These are phyloP conservation scores for Cyberlindnera samutprakarnensis DNA, from an alignment of 805 yeast species.

Conservation along the genomic window DNA sequence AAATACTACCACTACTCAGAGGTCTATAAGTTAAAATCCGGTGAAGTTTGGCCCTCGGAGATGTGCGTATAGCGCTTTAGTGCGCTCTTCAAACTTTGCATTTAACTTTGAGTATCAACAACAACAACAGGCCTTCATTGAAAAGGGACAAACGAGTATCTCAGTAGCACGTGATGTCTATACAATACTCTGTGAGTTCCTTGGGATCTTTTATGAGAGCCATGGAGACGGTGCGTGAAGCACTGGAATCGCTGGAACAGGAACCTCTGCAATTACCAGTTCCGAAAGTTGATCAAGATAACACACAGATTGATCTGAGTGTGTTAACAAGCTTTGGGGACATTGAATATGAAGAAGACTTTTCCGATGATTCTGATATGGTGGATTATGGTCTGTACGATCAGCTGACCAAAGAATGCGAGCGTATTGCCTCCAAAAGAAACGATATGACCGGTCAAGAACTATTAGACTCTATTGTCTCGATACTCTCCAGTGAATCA, in stretches of 20 bases:
- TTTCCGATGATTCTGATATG: conserved; percentile 10
- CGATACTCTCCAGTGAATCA: conserved; percentile 28
- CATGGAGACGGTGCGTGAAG: conserved; percentile 61
- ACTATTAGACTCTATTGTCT: conserved; percentile 21
- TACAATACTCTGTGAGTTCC: conserved; percentile 48
- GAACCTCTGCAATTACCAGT: conserved; percentile 17
- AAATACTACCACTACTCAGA: too few species aligned
- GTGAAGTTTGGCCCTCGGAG: too few species aligned
- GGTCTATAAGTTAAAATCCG: too few species aligned
- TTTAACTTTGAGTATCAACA: too few species aligned
- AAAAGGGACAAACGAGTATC: too few species aligned
- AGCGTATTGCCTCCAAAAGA: conserved; percentile 27
- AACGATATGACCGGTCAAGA: conserved; percentile 29
- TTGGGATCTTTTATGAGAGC: conserved; percentile 76
- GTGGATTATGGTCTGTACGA: conserved; percentile 10
- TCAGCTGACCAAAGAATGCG: conserved; percentile 18
- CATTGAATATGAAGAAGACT: conserved; percentile 21
- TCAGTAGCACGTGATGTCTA: too few species aligned
- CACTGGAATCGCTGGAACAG: conserved; percentile 27
- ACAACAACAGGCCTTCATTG: too few species aligned
- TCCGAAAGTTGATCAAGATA: conserved; percentile 33
- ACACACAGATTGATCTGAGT: conserved; percentile 28
- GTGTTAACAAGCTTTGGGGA: conserved; percentile 27
- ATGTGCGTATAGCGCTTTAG: too few species aligned
- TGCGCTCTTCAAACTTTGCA: too few species aligned